phyloP scores from a whole-genome alignment of 1,139 yeast species.

The Yamadazyma siamensis region DNA sequence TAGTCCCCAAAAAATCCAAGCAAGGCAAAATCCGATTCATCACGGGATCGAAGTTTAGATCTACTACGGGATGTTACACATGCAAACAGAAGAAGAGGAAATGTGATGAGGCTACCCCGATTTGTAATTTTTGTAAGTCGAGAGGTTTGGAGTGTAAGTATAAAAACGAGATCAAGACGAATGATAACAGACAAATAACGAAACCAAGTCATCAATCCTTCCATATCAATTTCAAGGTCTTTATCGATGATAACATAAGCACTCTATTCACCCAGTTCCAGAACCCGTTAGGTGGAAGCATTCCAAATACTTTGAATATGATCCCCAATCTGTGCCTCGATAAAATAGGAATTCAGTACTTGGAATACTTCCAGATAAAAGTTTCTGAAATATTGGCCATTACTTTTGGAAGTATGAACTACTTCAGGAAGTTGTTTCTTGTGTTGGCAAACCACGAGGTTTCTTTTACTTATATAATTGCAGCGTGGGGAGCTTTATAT shows the following conservation, averaged over 20 bases:
- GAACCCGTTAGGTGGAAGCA: background rate
- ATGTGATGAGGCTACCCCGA: slow-evolving; percentile 26
- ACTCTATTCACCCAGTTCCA: background rate
- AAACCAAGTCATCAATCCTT: too few relatives aligned
- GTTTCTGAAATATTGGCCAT: slow-evolving; percentile 20
- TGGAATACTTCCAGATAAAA: slow-evolving; percentile 15
- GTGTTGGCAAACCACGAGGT: slow-evolving; percentile 36
- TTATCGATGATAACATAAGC: background rate
- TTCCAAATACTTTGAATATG: slow-evolving; percentile 1
- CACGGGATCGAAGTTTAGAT: slow-evolving; percentile 12
- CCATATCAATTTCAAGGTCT: too few relatives aligned
- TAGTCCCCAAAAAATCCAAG: background rate
- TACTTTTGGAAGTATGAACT: slow-evolving; percentile 34
- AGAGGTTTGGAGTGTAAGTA: slow-evolving; percentile 20
- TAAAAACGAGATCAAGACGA: background rate
- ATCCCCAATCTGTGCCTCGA: slow-evolving; percentile 12
- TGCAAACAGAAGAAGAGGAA: slow-evolving; percentile 20
- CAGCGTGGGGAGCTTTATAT: slow-evolving; percentile 40
- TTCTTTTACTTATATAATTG: slow-evolving; percentile 36
- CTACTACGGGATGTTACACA: slow-evolving; percentile 17
- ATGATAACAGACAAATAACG: background rate
- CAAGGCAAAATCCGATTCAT: background rate
- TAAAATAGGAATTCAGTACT: slow-evolving; percentile 13
- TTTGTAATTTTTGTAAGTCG: slow-evolving; percentile 20
- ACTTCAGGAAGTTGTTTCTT: slow-evolving; percentile 39